Evolutionary conservation across 371 early-diverging fungal genomes (phyloP).

Genomic region (Syncephalis plumigaleata): DNA sequence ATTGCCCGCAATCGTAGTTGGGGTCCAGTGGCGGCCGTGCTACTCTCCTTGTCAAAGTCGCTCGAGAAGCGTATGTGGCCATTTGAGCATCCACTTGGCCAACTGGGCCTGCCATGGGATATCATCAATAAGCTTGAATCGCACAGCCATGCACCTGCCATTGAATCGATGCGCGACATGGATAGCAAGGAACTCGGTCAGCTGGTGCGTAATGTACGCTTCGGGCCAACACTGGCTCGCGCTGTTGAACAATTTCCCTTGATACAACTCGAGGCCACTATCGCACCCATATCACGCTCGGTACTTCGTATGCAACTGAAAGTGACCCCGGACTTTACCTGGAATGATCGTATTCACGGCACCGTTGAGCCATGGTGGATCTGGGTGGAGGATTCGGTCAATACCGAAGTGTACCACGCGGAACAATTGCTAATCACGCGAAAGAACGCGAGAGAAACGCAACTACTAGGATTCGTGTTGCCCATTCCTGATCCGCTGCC

Average conservation of each 20-base stretch:
- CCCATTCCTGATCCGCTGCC: constrained; percentile 79
- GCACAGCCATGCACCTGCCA: constrained; percentile 25
- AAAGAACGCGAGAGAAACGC: constrained; percentile 24
- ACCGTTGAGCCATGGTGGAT: constrained; percentile 84
- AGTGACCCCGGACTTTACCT: constrained; percentile 72
- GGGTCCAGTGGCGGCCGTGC: constrained; percentile 65
- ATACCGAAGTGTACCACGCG: constrained; percentile 31
- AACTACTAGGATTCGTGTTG: constrained; percentile 67
- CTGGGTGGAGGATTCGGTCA: constrained; percentile 74
- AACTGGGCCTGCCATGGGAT: constrained; percentile 63
- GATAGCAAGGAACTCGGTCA: constrained; percentile 66
- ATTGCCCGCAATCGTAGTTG: constrained; percentile 79
- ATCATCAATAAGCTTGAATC: constrained; percentile 58
- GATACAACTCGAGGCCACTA: constrained; percentile 51
- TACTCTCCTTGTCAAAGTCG: constrained; percentile 73
- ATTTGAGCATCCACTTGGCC: constrained; percentile 80
- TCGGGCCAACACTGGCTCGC: constrained; percentile 51
- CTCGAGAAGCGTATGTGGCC: constrained; percentile 90
- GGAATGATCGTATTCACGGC: constrained; percentile 84
- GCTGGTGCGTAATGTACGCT: constrained; percentile 58
- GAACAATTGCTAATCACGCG: constrained; percentile 29
- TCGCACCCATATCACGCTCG: constrained; percentile 83
- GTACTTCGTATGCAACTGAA: constrained; percentile 67
- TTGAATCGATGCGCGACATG: constrained; percentile 78
- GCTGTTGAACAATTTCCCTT: constrained; percentile 76